A percentile compares a stretch with the other conserved stretches of the same genome.
These are phyloP conservation scores for Streptanthus diversifolius DNA, from an alignment of 345 rosid genomes.

Conservation along the genomic window DNA sequence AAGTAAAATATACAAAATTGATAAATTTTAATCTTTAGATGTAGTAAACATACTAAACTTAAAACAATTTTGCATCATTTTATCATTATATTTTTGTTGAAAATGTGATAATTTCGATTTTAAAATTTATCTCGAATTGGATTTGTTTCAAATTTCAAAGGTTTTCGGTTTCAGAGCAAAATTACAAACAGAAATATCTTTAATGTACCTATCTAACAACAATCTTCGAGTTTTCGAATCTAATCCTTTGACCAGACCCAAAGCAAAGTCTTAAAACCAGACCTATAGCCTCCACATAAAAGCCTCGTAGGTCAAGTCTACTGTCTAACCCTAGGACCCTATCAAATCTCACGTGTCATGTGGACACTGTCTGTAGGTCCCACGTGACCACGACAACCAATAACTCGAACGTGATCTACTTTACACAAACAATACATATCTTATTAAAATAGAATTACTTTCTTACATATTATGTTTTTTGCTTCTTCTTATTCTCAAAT, in stretches of 20 bases:
- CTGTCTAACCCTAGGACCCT: neutral
- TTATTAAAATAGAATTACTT: neutral
- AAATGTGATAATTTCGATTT: too few species aligned
- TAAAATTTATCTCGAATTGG: too few species aligned
- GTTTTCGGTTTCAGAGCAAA: too few species aligned
- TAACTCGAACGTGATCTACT: constrained; percentile 21
- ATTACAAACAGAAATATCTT: too few species aligned
- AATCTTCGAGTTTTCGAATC: neutral
- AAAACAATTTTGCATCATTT: too few species aligned
- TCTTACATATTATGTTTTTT: neutral
- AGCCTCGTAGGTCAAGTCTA: neutral
- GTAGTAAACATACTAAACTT: too few species aligned
- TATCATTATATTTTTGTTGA: too few species aligned
- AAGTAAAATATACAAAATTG: too few species aligned
- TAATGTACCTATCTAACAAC: neutral
- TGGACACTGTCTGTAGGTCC: neutral
- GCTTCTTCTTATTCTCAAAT: neutral
- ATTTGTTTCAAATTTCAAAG: too few species aligned
- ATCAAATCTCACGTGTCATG: constrained; percentile 17
- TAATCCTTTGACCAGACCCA: neutral
- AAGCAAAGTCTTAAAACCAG: neutral
- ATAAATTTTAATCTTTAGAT: too few species aligned
- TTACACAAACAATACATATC: neutral
- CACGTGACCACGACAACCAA: constrained; percentile 12
- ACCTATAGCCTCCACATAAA: neutral